Evolutionary conservation across 2,329 filamentous ascomycete genomes (phyloP).

Genomic region (Pseudogymnoascus sp.): DNA sequence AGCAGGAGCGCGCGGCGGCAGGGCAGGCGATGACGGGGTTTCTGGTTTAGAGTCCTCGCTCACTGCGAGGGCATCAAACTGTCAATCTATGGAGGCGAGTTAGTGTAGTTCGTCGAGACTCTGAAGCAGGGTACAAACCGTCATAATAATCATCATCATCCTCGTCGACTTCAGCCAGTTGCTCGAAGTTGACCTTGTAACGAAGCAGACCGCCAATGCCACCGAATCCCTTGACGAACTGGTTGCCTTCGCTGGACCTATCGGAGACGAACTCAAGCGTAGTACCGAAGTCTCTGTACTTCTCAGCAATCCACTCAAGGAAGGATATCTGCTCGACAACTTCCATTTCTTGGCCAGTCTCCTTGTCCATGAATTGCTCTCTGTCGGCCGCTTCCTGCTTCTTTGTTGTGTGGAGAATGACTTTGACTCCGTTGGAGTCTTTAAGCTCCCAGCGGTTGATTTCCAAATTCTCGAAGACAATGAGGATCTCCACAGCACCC

Average conservation of each 20-base stretch:
- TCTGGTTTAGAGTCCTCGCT: conserved; percentile 78
- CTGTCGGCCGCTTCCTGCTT: conserved; percentile 66
- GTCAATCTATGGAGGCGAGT: conserved; percentile 58
- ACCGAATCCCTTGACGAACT: conserved; percentile 99
- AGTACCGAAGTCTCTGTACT: conserved; percentile 96
- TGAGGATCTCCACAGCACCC: conserved; percentile 86
- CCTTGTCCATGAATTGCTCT: conserved; percentile 86
- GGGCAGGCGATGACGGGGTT: conserved; percentile 34
- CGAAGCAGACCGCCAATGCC: conserved; percentile 94
- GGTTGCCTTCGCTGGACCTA: conserved; percentile 94
- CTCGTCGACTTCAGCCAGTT: conserved; percentile 83
- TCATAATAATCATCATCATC: conserved; percentile 93
- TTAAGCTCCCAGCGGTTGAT: conserved; percentile 88
- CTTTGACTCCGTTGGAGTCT: conserved; percentile 61
- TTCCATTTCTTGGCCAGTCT: conserved; percentile 96
- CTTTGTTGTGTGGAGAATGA: conserved; percentile 83
- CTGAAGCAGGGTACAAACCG: conserved; percentile 33
- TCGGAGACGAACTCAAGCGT: conserved; percentile 96
- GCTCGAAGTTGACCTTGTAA: conserved; percentile 99
- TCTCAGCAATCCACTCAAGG: conserved; percentile 98
- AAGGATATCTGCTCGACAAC: conserved; percentile 79
- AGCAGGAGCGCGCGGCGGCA: conserved; percentile 35
- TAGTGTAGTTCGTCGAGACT: conserved; percentile 10
- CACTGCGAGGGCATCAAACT: conserved; percentile 74
- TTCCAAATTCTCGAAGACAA: conserved; percentile 96